Conservation (phyloP, 2,329 filamentous ascomycete genomes). For the Alternaria panax region DNA sequence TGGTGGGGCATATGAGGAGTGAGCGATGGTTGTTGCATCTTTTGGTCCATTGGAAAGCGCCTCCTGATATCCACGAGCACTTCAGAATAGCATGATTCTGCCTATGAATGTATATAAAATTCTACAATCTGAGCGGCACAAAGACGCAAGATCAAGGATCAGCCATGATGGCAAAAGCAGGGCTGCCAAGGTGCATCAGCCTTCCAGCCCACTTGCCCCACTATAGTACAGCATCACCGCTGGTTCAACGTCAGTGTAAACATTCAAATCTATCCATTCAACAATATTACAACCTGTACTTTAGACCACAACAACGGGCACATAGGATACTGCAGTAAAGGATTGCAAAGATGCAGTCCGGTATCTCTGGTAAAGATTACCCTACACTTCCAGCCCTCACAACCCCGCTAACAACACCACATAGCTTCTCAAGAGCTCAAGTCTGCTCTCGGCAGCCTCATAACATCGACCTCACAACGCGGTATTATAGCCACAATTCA, state of each 20-base stretch:
- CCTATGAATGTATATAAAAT: background rate
- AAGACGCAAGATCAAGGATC: background rate
- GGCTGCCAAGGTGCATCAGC: constrained; percentile 13
- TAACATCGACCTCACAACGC: constrained; percentile 68
- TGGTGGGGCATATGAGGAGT: constrained; percentile 60
- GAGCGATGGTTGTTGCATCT: background rate
- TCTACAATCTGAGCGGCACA: background rate
- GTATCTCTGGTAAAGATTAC: constrained; percentile 69
- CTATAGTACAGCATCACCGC: constrained; percentile 14
- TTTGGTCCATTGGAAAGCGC: background rate
- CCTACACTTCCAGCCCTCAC: background rate
- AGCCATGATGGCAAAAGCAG: background rate
- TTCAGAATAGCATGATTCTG: background rate
- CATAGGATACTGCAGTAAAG: background rate
- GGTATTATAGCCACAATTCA: constrained; percentile 75
- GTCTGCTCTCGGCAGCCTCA: constrained; percentile 73
- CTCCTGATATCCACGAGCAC: constrained; percentile 22
- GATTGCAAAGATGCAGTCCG: constrained; percentile 71
- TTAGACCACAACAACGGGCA: background rate
- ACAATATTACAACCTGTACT: background rate
- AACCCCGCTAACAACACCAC: constrained; percentile 21
- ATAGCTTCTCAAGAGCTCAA: constrained; percentile 77
- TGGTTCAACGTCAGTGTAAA: constrained; percentile 16
- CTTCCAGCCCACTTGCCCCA: constrained; percentile 31
- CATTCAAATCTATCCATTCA: constrained; percentile 4